phyloP scores from a whole-genome alignment of 345 rosid species.

The Ricinus communis region DNA sequence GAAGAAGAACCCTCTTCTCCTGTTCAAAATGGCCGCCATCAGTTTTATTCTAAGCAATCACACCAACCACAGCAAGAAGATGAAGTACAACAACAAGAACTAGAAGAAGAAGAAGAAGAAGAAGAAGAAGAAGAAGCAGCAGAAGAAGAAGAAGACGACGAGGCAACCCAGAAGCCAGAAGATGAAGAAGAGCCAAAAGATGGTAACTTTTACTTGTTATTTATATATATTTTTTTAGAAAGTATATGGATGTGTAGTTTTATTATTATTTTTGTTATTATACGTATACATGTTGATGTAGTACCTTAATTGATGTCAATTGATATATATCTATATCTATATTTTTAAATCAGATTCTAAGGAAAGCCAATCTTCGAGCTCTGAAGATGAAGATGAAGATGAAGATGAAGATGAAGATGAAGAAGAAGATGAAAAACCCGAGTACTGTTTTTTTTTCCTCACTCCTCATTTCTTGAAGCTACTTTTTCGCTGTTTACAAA shows the following conservation, averaged over 20 bases:
- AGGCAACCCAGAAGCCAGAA: constrained; percentile 12
- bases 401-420: constrained; percentile 22
- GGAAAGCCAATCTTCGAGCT: constrained; percentile 50
- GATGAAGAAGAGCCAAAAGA: constrained; percentile 22
- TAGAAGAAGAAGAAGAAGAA: constrained; percentile 22
- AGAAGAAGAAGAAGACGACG: constrained; percentile 29
- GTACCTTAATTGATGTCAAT: constrained; percentile 19
- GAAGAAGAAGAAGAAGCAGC: constrained; percentile 35
- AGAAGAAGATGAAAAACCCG: constrained; percentile 59
- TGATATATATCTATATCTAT: constrained; percentile 7
- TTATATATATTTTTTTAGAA: background rate
- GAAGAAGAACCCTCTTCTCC: constrained; percentile 18
- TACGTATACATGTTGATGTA: constrained; percentile 20
- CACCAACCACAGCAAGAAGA: background rate
- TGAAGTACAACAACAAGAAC: background rate
- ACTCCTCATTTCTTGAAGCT: constrained; percentile 20
- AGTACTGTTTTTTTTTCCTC: constrained; percentile 41
- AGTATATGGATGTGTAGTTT: constrained; percentile 13
- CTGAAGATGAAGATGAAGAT: constrained; percentile 14
- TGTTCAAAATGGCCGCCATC: constrained; percentile 25
- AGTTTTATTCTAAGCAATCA: constrained; percentile 1
- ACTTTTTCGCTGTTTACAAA: too few relatives aligned
- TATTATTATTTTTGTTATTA: constrained; percentile 5
- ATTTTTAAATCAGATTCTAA: constrained; percentile 48
- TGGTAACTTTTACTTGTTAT: constrained; percentile 20